Percentiles rank a stretch among this genome's conserved stretches.
These are phyloP conservation scores for Globisporangium perplexum DNA, from an alignment of 352 stramenopile genomes.

Conservation along the genomic window DNA sequence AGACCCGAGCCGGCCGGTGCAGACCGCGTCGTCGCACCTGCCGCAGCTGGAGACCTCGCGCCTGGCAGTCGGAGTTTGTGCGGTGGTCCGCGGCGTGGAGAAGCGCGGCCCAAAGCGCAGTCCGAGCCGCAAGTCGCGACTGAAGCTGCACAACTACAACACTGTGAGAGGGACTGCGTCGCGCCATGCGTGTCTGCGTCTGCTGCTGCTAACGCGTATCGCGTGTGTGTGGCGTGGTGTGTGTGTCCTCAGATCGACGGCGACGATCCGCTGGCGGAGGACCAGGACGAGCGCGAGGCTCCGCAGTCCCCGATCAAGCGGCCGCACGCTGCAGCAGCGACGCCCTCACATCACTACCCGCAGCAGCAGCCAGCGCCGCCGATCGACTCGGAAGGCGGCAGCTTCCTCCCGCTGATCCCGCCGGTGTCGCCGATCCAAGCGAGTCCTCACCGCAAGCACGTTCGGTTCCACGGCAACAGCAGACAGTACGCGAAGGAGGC, in stretches of 20 bases:
- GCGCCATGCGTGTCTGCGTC: no score
- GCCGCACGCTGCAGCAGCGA: background rate
- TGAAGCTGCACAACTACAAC: constrained; percentile 59
- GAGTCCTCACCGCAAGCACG: constrained; percentile 31
- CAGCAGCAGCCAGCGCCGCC: background rate
- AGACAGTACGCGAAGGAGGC: background rate
- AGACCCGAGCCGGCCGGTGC: constrained; percentile 19
- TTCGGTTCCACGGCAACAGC: constrained; percentile 17
- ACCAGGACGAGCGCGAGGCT: background rate
- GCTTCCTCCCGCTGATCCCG: constrained; percentile 30
- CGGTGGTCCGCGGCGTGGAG: constrained; percentile 43
- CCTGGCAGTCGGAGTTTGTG: constrained; percentile 44
- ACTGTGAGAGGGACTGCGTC: no score
- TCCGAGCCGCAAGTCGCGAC: constrained; percentile 47
- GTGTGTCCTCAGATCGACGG: background rate
- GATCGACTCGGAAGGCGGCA: background rate
- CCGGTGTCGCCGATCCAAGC: constrained; percentile 51
- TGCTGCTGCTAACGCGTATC: background rate
- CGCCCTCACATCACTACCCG: background rate
- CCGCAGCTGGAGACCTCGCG: constrained; percentile 49
- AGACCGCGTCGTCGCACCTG: constrained; percentile 30
- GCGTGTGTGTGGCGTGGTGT: background rate
- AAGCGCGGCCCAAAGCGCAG: constrained; percentile 37
- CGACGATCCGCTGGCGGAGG: background rate
- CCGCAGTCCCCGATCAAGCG: constrained; percentile 4